Evolutionary conservation across 2,329 filamentous ascomycete genomes (phyloP), one percentile per base, ranked within the genome.

Genomic region (Talaromyces verruculosus): DNA sequence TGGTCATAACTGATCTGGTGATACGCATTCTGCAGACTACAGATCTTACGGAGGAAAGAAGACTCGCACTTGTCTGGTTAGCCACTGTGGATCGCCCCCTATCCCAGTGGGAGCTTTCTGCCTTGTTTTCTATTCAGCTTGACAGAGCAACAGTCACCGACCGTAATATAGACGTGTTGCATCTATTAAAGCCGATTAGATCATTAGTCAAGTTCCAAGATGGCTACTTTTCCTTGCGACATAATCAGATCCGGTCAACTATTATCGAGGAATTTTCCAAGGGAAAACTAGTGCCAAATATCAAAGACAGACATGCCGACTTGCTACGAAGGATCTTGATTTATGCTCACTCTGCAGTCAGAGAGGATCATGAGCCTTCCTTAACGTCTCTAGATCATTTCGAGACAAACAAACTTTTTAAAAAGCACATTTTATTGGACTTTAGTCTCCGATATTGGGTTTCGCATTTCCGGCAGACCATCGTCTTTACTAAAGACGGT

Each of bases 401-500:
- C 13, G 72, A 75, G 17, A 71, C 69, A 2, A 68, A 63, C 22
- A 62, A 70, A 5, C 64, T 76, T 0, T 35, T 78, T n/a, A 67
- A 77, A 17, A 75, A 76, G 17, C 71, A 81, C 61, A 72, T 76
- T 15, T 71, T 84, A 5, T 70, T 84, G 0, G 80, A 83, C 67
- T 84, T 83, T 67, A 75, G 80, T 37, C 68, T 81, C 4, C 77
- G 79, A 25, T 82, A 83, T 73, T 85, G 83, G 78, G 71, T 80
- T 30, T 73, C 73, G 7, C 82, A 85, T 67, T 76, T 84, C 47
- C 77, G 77, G 57, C 78, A 78, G 17, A 81, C 81, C 0, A 72
- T 80, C 19, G 73, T 76, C 55, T 78, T 77, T 51, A 76, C 75
- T 35, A 73, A 73, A 1, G 71, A 75, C 6, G 74, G 74, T 17